Base-by-base conservation (phyloP, 345 rosid genomes). In the Litchi chinensis region DNA sequence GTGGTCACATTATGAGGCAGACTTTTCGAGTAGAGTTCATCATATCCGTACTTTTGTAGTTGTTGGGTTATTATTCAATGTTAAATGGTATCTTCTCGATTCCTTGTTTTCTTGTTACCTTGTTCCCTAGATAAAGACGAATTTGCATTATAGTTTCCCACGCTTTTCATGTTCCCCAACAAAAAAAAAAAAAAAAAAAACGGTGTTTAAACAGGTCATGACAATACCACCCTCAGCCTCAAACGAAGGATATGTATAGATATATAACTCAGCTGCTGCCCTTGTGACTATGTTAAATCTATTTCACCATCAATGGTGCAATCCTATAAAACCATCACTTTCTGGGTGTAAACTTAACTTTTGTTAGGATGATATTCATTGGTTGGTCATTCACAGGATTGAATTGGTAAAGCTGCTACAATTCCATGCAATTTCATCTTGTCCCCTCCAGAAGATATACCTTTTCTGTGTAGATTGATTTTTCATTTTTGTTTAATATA, bases 121-220 rank as follows among this genome's bases (percentile, higher is more conserved):
- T 74, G 41, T 74, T 32, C 37, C 37, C 4, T 32, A 3, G 37
- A 32, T 46, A n/a, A 75, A 65, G 78, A 65, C 78, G 62, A 28
- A 6, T 19, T 65, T 65, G 0, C 26, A 60, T 60, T 65, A 19
- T 75, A 26, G 46, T 65, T 21, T 37, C 21, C 8, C 9, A 21
- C 22, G 10, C 11, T 48, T 65, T 37, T 65, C 21, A n/a, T 75
- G 46, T 75, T 24, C 8, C 18, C 60, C 8, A 46, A 19, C n/a
- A 6, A 56, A 24, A 46, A 46, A 46, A 46, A 22, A 6, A 56
- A 24, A 46, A 46, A 46, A 46, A 22, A 28, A 54, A 46, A 62
- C 8, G 52, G 15, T 60, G 5, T 50, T 50, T 50, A 50, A 50
- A 50, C 15, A 1, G 16, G 13, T 32, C 37, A 3, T 32, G 54